Evolutionary conservation across 176 grass and related monocot species (phyloP).

Genomic region (Olyra latifolia): DNA sequence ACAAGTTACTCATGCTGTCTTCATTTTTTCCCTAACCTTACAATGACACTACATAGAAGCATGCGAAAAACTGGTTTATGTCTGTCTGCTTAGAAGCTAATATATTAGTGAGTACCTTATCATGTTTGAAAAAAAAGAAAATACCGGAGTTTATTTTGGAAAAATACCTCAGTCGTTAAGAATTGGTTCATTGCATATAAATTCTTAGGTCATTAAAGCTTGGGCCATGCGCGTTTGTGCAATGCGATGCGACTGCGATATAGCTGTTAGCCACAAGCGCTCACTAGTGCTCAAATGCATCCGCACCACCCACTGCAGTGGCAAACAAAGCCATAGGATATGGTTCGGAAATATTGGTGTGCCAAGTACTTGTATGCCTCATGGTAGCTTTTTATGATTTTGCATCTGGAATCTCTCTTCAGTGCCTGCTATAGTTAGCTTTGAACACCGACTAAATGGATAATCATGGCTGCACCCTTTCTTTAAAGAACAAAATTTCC

Average conservation of each 20-base stretch:
- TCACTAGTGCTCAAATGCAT: too few relatives aligned
- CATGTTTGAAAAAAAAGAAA: constrained; percentile 15
- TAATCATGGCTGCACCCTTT: background rate
- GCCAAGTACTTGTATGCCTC: background rate
- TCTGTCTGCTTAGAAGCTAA: constrained; percentile 17
- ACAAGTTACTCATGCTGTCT: background rate
- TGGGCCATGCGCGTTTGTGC: too few relatives aligned
- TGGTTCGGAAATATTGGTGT: constrained; percentile 2
- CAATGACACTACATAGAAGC: background rate
- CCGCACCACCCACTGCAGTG: too few relatives aligned
- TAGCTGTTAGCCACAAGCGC: too few relatives aligned
- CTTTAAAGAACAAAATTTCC: background rate
- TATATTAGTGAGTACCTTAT: background rate
- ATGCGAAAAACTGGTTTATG: background rate
- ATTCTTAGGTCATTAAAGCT: background rate
- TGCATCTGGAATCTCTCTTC: background rate
- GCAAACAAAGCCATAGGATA: too few relatives aligned
- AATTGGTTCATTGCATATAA: background rate
- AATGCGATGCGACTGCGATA: too few relatives aligned
- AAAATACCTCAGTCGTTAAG: background rate
- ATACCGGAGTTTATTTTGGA: too few relatives aligned
- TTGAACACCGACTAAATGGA: background rate
- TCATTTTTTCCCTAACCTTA: constrained; percentile 6
- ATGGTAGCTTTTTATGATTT: background rate
- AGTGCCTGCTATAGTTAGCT: background rate